These are phyloP conservation scores for Colletotrichum sp. DNA, from an alignment of 2,329 filamentous ascomycete genomes.

Conservation along the genomic window DNA sequence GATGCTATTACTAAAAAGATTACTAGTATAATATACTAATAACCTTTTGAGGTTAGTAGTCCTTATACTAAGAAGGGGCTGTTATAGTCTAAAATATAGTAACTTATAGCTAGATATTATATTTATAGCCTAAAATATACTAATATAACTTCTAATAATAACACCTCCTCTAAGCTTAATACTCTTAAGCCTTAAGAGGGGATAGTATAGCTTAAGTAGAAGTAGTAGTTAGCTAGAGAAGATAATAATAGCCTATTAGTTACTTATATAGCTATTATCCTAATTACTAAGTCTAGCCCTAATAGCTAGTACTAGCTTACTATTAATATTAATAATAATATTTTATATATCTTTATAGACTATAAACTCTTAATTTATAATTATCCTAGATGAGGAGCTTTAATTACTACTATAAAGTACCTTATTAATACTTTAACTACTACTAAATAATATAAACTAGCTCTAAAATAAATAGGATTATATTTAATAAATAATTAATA, in stretches of 20 bases:
- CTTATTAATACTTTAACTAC: no score
- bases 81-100: background rate
- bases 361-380: background rate
- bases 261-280: background rate
- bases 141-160: background rate
- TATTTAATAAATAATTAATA: no score
- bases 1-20: background rate
- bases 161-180: background rate
- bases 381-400: no score
- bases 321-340: no score
- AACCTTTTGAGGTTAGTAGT: background rate
- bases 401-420: no score
- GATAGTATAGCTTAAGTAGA: background rate
- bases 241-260: background rate
- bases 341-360: no score
- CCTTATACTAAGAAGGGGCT: background rate
- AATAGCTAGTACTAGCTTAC: background rate
- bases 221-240: background rate
- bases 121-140: no score
- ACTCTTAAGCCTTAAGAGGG: background rate
- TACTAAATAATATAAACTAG: no score
- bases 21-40: background rate
- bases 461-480: no score
- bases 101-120: background rate
- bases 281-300: background rate